Base-by-base conservation (phyloP, 2,329 filamentous ascomycete species). In the Hypocrella siamensis region DNA sequence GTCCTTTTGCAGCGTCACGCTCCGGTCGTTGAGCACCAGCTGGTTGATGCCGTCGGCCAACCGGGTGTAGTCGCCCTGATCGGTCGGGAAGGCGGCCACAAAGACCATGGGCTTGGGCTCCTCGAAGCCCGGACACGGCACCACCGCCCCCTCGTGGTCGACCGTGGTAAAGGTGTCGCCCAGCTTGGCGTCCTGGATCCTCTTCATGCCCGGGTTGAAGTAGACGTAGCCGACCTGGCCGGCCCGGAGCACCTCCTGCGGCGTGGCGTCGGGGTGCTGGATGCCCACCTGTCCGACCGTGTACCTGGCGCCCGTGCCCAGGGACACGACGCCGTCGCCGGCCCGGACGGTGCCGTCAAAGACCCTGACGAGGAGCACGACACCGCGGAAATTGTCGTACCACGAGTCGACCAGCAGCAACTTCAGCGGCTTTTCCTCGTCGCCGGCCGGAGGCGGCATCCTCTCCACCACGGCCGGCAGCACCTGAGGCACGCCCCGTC, bases 71-170 rank as follows among this genome's bases (percentile, higher is more conserved):
- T 93, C 83, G 44, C 76, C 65, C 43, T 93, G 85, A 46, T 98
- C 86, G 0, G 86, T 85, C 1, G 90, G 90, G 45, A 93, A 98
- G 0, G 90, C 90, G 1, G 88, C 86, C 4, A 98, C 90, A 44
- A 98, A 98, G 4, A 98, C 90, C 90, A 98, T 98, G 5, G 86
- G 80, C 53, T 98, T 93, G 2, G 90, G 88, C 53, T 98, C 90
- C 49, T 93, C 88, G 38, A 98, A 98, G 3, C 88, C 90, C 0
- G 85, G 84, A 33, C 86, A 77, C 10, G 82, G 75, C 51, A 86
- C 67, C 3, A 98, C 85, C 1, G 67, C 47, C 36, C 73, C 70
- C 56, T 93, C 82, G 16, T 63, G 74, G 3, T 83, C 85, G 3
- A 85, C 68, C 2, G 71, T 80, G 1, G 90, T 96, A 46, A 85